Percentiles rank a stretch among this genome's conserved stretches.
These are phyloP conservation scores for Pogostemon cablin DNA, from an alignment of 257 asterid species.

Conservation along the genomic window DNA sequence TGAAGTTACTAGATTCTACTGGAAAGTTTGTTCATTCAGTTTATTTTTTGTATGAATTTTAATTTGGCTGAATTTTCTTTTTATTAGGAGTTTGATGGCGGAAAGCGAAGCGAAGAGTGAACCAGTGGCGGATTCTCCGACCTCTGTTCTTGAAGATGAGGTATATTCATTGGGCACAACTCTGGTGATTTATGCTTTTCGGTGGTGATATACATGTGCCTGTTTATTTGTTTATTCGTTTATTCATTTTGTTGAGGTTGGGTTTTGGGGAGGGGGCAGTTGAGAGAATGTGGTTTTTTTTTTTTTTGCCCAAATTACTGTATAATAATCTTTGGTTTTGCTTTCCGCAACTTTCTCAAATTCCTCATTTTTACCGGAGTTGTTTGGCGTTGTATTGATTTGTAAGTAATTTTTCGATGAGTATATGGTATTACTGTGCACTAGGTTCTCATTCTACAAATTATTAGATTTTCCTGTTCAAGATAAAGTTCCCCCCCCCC, in stretches of 20 bases:
- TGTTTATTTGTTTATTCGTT: neutral
- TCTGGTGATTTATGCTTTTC: neutral
- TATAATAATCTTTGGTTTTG: too few species aligned
- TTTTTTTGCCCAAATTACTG: too few species aligned
- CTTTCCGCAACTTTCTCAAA: too few species aligned
- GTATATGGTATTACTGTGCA: neutral
- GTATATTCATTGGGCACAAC: constrained; percentile 34
- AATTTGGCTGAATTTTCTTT: neutral
- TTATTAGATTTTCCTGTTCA: too few species aligned
- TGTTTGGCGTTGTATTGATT: too few species aligned
- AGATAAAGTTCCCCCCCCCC: neutral
- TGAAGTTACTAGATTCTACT: neutral
- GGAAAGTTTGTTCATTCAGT: neutral
- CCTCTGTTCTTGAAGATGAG: constrained; percentile 97
- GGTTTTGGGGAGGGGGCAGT: neutral
- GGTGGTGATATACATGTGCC: neutral
- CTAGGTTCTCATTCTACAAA: constrained; percentile 4
- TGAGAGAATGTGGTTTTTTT: too few species aligned
- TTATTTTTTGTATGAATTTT: neutral
- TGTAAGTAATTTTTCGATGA: too few species aligned
- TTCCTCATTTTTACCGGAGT: too few species aligned
- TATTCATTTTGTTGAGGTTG: neutral
- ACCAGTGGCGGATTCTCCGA: constrained; percentile 75
- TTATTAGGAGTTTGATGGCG: constrained; percentile 45
- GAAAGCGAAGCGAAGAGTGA: constrained; percentile 61